Evolutionary conservation across 257 asterid species (phyloP).

Genomic region (Nicotiana knightiana): DNA sequence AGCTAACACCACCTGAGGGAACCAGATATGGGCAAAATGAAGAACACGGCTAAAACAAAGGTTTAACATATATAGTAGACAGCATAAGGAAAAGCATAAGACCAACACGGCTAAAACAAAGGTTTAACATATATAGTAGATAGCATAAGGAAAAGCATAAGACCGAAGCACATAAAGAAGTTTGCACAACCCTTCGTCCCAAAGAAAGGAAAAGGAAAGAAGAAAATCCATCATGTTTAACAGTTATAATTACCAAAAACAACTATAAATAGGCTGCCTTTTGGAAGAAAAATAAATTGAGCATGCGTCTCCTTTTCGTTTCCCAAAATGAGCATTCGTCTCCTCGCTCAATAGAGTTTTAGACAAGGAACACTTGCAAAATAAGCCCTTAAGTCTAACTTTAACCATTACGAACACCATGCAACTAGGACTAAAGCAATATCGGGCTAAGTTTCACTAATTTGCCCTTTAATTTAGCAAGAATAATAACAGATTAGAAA

Average conservation of each 20-base stretch:
- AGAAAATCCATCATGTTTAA: neutral
- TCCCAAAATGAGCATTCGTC: neutral
- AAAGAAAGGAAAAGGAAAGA: neutral
- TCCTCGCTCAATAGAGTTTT: neutral
- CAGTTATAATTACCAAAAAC: neutral
- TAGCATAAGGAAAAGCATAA: neutral
- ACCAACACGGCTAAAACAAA: neutral
- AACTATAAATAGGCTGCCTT: neutral
- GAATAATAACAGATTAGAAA: neutral
- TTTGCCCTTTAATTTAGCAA: neutral
- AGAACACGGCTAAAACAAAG: neutral
- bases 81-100: neutral
- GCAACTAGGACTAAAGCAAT: neutral
- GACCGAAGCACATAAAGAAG: neutral
- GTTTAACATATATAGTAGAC: neutral
- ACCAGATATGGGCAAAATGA: neutral
- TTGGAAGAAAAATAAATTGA: neutral
- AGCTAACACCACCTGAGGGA: neutral
- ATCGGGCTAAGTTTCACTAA: neutral
- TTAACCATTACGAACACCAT: neutral
- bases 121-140: neutral
- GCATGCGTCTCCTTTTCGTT: neutral
- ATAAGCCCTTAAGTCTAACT: neutral
- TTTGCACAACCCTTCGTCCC: neutral
- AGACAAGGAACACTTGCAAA: neutral